phyloP scores from a whole-genome alignment of 2,329 filamentous ascomycete species.

The Dendryphion nanum region DNA sequence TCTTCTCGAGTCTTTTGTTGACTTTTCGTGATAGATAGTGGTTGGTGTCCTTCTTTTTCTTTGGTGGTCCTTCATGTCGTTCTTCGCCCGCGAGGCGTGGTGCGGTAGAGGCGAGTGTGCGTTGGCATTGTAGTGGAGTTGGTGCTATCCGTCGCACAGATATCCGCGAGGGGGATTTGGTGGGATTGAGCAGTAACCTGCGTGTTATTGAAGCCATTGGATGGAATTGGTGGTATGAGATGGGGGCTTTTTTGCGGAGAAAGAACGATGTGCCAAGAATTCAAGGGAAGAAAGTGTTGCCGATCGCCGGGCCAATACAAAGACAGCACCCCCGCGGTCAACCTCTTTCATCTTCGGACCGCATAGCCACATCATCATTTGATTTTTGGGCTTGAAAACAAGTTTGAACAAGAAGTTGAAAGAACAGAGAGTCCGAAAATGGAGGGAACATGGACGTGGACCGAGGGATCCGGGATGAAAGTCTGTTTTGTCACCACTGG shows the following conservation, averaged over 20 bases:
- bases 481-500: constrained; percentile 87
- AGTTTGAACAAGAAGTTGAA: too few species aligned
- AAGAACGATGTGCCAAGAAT: constrained; percentile 15
- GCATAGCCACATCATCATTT: too few species aligned
- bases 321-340: too few species aligned
- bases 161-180: constrained; percentile 26
- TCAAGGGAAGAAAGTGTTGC: constrained; percentile 19
- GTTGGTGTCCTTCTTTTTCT: constrained; percentile 4
- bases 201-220: constrained; percentile 39
- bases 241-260: constrained; percentile 33
- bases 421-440: too few species aligned
- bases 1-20: background rate
- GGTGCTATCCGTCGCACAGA: constrained; percentile 10
- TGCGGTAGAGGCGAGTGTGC: constrained; percentile 30
- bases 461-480: constrained; percentile 21
- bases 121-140: constrained; percentile 30
- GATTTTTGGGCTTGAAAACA: too few species aligned
- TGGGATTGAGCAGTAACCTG: constrained; percentile 29
- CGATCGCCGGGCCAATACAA: constrained; percentile 11
- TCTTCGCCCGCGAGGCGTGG: constrained; percentile 16
- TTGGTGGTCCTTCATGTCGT: constrained; percentile 7
- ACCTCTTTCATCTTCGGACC: too few species aligned
- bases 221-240: constrained; percentile 8
- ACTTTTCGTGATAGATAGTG: background rate
- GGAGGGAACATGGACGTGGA: background rate